These are phyloP conservation scores for Halophytophthora polymorphica DNA, from an alignment of 352 stramenopile genomes.

Conservation along the genomic window DNA sequence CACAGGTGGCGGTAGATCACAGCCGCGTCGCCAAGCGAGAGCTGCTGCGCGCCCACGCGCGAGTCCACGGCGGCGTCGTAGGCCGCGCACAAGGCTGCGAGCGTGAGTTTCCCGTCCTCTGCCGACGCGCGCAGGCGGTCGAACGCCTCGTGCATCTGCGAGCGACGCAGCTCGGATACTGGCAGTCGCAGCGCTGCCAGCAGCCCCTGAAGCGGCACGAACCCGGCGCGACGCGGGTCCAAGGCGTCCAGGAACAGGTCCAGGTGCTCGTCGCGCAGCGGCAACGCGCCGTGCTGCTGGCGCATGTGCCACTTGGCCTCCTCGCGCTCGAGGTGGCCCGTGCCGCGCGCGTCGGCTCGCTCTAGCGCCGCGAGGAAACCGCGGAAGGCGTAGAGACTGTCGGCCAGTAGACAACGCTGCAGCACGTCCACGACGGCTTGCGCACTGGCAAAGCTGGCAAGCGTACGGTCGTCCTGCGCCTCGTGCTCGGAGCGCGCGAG, in stretches of 20 bases:
- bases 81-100: constrained; percentile 30
- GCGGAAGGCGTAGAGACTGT: constrained; percentile 67
- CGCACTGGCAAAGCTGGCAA: constrained; percentile 42
- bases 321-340: constrained; percentile 62
- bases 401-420: constrained; percentile 45
- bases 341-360: constrained; percentile 38
- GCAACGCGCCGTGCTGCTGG: constrained; percentile 38
- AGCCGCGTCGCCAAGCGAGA: constrained; percentile 30
- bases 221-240: constrained; percentile 64
- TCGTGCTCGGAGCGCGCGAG: constrained; percentile 35
- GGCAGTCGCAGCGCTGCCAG: constrained; percentile 40
- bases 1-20: constrained; percentile 52
- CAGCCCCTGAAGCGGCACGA: constrained; percentile 47
- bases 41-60: constrained; percentile 39
- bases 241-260: constrained; percentile 69
- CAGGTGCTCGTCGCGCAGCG: constrained; percentile 71
- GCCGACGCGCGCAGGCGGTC: constrained; percentile 30
- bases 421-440: constrained; percentile 44
- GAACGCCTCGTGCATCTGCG: constrained; percentile 41
- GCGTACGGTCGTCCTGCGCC: constrained; percentile 38
- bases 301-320: constrained; percentile 63
- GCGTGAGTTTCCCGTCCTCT: constrained; percentile 38
- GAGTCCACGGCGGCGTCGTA: constrained; percentile 68
- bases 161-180: constrained; percentile 28
- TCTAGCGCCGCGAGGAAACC: constrained; percentile 38